Percentiles rank a stretch among this genome's conserved stretches.
Conservation (phyloP, 2,329 filamentous ascomycete species). For the Rugonectria rugulosa region DNA sequence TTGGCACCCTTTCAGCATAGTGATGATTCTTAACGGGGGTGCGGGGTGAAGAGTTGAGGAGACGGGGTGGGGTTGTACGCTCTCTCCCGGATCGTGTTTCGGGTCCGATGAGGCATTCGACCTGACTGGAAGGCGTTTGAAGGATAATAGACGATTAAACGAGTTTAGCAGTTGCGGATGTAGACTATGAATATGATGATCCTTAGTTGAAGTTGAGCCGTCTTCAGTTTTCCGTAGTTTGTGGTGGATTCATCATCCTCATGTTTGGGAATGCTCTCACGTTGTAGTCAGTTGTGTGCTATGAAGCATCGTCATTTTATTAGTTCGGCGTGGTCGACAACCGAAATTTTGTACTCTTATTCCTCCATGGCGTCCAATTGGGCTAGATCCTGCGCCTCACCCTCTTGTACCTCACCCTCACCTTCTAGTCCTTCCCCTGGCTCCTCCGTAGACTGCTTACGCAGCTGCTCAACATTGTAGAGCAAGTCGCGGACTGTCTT, state of each 20-base stretch:
- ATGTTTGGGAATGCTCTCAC: no score
- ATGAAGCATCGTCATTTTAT: no score
- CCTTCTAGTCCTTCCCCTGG: conserved; percentile 33
- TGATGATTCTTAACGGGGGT: conserved; percentile 21
- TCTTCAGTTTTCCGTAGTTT: background rate
- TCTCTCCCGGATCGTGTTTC: conserved; percentile 31
- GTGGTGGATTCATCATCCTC: background rate
- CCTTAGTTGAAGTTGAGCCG: conserved; percentile 10
- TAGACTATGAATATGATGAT: conserved; percentile 44
- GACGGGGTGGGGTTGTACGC: conserved; percentile 24
- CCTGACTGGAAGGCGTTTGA: conserved; percentile 48
- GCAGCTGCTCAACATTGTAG: conserved; percentile 56
- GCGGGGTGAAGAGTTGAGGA: conserved; percentile 7
- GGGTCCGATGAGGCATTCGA: conserved; percentile 41
- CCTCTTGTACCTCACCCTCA: conserved; percentile 33
- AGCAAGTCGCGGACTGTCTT: conserved; percentile 52
- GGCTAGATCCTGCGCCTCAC: conserved; percentile 20
- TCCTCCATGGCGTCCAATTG: conserved; percentile 20
- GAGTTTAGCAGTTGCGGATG: conserved; percentile 44
- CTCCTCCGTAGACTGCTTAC: conserved; percentile 49
- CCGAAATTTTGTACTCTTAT: background rate
- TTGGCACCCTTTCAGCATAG: conserved; percentile 15
- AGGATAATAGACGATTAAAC: conserved; percentile 50
- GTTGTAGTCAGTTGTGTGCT: no score
- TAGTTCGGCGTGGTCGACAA: no score